Percentiles rank a stretch among this genome's conserved stretches.
phyloP scores from a whole-genome alignment of 148 eudicot species.

The Chenopodium suecicum region DNA sequence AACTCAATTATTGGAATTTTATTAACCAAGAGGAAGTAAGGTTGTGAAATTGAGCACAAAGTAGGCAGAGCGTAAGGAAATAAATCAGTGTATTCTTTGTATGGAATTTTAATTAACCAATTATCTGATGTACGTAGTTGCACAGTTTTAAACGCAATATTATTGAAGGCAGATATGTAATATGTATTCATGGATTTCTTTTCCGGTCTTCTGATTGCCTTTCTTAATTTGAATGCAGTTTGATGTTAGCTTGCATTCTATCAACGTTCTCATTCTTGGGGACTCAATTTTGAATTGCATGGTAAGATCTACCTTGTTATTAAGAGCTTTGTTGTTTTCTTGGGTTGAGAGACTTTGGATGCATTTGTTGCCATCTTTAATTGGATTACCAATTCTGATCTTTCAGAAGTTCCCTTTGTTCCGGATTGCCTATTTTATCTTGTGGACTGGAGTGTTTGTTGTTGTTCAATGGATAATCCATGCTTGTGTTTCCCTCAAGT shows the following conservation, averaged over 20 bases:
- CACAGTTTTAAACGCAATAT: not conserved
- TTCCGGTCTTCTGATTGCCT: not conserved
- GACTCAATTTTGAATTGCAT: constrained; percentile 40
- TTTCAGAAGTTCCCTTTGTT: constrained; percentile 76
- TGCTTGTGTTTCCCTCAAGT: constrained; percentile 56
- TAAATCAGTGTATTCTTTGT: not conserved
- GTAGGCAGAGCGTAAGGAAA: too few relatives aligned
- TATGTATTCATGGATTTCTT: not conserved
- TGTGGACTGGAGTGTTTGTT: constrained; percentile 65
- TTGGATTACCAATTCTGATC: constrained; percentile 10
- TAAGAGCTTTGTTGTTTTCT: not conserved
- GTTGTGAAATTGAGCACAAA: not conserved
- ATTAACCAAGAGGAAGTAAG: not conserved
- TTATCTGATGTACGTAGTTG: not conserved
- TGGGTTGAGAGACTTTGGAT: not conserved
- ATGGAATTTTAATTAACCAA: not conserved
- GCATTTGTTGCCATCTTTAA: not conserved
- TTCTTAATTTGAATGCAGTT: constrained; percentile 28
- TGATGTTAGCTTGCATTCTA: constrained; percentile 38
- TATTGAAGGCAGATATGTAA: not conserved
- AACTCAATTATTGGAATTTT: not conserved
- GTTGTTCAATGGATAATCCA: constrained; percentile 86
- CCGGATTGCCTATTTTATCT: constrained; percentile 65
- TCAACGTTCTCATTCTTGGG: constrained; percentile 40
- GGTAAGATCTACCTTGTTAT: constrained; percentile 32